phyloP scores from a whole-genome alignment of 1,284 basidiomycete species.

The Cystobasidium sp. region DNA sequence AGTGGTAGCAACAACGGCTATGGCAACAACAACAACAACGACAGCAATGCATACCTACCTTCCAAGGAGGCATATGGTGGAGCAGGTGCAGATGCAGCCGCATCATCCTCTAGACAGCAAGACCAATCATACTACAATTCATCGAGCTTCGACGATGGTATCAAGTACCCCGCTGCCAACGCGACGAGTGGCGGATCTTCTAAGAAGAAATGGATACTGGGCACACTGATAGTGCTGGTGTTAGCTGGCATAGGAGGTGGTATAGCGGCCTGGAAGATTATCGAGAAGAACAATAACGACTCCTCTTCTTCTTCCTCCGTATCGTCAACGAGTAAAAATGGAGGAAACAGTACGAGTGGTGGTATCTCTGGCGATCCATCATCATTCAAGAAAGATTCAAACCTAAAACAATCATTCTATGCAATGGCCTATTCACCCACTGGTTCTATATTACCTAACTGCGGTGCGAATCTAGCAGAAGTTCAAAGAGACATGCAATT shows the following conservation, averaged over 20 bases:
- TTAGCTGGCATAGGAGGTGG: constrained; percentile 42
- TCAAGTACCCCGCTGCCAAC: no score
- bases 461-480: constrained; percentile 55
- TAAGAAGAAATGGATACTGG: constrained; percentile 38
- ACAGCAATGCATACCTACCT: not conserved
- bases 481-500: constrained; percentile 58
- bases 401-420: constrained; percentile 69
- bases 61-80: constrained; percentile 17
- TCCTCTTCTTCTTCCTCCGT: constrained; percentile 6
- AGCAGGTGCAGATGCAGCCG: not conserved
- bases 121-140: constrained; percentile 10
- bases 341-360: constrained; percentile 52
- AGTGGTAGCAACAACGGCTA: not conserved
- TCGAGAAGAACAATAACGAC: constrained; percentile 14
- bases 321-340: not conserved
- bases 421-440: constrained; percentile 70
- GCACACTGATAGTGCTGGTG: constrained; percentile 16
- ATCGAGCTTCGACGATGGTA: no score
- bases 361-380: constrained; percentile 66
- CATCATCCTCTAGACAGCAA: not conserved
- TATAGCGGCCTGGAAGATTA: constrained; percentile 36
- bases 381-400: constrained; percentile 67
- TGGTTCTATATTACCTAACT: constrained; percentile 48
- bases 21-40: constrained; percentile 4
- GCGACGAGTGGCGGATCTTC: constrained; percentile 28